Evolutionary conservation across 768 basidiomycete species (phyloP).

Genomic region (Pleurotus pulmonarius): DNA sequence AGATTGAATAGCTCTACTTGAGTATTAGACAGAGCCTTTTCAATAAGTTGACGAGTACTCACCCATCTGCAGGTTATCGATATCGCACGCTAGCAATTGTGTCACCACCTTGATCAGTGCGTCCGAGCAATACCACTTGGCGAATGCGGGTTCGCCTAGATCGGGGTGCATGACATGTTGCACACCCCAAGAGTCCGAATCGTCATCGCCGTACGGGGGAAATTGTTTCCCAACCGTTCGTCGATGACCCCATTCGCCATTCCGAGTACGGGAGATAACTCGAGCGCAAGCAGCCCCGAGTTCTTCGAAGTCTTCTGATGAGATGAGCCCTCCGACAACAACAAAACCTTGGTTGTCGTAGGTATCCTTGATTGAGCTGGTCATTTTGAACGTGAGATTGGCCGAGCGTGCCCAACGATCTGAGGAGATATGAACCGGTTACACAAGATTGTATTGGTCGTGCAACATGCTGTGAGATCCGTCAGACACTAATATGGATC

Average conservation of each 20-base stretch:
- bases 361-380: conserved; percentile 31
- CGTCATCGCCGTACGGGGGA: conserved; percentile 58
- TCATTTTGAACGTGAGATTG: too few relatives aligned
- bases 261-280: conserved; percentile 48
- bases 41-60: conserved; percentile 14
- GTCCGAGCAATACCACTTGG: conserved; percentile 63
- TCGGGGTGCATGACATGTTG: conserved; percentile 82
- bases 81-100: conserved; percentile 51
- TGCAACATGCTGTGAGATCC: too few relatives aligned
- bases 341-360: conserved; percentile 70
- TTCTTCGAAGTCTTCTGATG: conserved; percentile 27
- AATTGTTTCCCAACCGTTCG: conserved; percentile 78
- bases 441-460: too few relatives aligned
- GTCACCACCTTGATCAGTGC: conserved; percentile 38
- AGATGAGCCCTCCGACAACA: conserved; percentile 53
- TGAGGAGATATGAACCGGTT: too few relatives aligned
- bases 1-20: conserved; percentile 68
- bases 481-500: too few relatives aligned
- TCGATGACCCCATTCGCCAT: conserved; percentile 60
- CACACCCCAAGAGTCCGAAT: conserved; percentile 76
- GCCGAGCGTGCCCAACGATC: too few relatives aligned
- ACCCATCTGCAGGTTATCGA: conserved; percentile 73
- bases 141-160: conserved; percentile 55
- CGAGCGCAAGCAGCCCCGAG: conserved; percentile 51
- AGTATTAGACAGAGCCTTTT: background rate